Base-by-base conservation (phyloP, 768 basidiomycete genomes). In the Tulasnella sp. region DNA sequence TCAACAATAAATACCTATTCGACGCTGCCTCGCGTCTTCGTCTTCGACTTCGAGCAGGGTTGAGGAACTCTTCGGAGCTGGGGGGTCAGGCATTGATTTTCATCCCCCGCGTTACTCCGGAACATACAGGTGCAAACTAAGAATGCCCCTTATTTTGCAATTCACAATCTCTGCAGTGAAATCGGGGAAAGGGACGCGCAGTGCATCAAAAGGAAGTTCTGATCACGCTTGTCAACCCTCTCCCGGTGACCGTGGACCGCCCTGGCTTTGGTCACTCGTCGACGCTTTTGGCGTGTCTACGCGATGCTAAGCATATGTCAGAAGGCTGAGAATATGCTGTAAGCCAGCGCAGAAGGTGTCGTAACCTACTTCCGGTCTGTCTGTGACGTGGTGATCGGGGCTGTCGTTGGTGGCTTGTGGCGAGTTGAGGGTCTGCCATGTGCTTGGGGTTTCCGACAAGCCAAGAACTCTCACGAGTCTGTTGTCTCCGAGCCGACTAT, bases 41-140 rank as follows among this genome's bases (percentile, higher is more conserved):
- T 73, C 58, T 64, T 77, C 76, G 40, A 77, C 76, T 22, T 77
- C 76, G n/a, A 77, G 64, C 31, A 75, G 34, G 38, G 74, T 69
- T 14, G 67, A 34, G 34, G 67, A 68, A 7, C 17, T 68, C 11
- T 49, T 49, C 49, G 22, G 49, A 49, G 49, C 49, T 49, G 19
- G 19, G 49, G 49, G 49, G 49, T 49, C 22, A n/a, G 49, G 9
- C 49, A 49, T 49, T 45, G 6, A 12, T 22, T 49, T 49, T 49
- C n/a, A 19, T 7, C 49, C 2, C n/a, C 49, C 49, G 49, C 19
- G 9, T 49, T 49, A 49, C n/a, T n/a, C 49, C 49, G 49, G 49
- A 49, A 8, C 49, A 49, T 49, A 49, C 49, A 49, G 49, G 22
- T 49, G 49, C 49, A 68, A 34, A 29, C 67, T 25, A 68, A 11